These are phyloP conservation scores for Entoloma clypeatum DNA, from an alignment of 1,284 basidiomycete species.

Conservation along the genomic window DNA sequence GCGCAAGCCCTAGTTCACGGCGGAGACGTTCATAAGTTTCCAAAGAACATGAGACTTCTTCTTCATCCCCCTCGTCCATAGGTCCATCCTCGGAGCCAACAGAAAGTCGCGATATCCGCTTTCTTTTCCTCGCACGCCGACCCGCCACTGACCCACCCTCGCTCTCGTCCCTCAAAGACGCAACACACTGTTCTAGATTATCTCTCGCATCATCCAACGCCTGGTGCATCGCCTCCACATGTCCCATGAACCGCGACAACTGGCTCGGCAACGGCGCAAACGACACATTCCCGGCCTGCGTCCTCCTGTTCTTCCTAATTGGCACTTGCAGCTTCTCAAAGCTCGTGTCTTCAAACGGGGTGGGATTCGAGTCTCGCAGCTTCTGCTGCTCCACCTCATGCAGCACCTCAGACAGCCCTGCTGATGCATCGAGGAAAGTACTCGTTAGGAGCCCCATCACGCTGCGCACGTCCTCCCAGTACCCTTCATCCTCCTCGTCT, in stretches of 20 bases:
- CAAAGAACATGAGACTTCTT: slow-evolving; percentile 49
- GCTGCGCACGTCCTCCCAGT: slow-evolving; percentile 78
- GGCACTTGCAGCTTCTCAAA: slow-evolving; percentile 11
- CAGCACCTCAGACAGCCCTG: slow-evolving; percentile 56
- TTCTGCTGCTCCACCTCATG: slow-evolving; percentile 50
- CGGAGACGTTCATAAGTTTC: slow-evolving; percentile 71
- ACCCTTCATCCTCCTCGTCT: slow-evolving; percentile 59
- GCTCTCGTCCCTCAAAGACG: slow-evolving; percentile 43
- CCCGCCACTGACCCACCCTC: slow-evolving; percentile 9
- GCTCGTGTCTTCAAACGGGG: slow-evolving; percentile 29
- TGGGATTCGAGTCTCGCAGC: slow-evolving; percentile 45
- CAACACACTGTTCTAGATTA: slow-evolving; percentile 57
- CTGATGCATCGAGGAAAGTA: slow-evolving; percentile 59
- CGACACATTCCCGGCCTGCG: slow-evolving; percentile 27
- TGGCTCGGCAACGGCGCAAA: slow-evolving; percentile 72
- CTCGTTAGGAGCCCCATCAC: slow-evolving; percentile 65
- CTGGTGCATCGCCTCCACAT: slow-evolving; percentile 62
- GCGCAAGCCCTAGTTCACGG: slow-evolving; percentile 65
- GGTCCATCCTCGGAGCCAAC: too few species aligned
- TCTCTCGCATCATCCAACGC: slow-evolving; percentile 66
- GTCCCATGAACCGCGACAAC: slow-evolving; percentile 61
- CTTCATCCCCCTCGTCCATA: too few species aligned
- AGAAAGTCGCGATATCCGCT: too few species aligned
- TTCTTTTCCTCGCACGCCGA: too few species aligned
- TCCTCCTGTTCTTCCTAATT: background rate